These are phyloP conservation scores for Aechmea fasciata DNA, from an alignment of 176 grass and related monocot species.

Conservation along the genomic window DNA sequence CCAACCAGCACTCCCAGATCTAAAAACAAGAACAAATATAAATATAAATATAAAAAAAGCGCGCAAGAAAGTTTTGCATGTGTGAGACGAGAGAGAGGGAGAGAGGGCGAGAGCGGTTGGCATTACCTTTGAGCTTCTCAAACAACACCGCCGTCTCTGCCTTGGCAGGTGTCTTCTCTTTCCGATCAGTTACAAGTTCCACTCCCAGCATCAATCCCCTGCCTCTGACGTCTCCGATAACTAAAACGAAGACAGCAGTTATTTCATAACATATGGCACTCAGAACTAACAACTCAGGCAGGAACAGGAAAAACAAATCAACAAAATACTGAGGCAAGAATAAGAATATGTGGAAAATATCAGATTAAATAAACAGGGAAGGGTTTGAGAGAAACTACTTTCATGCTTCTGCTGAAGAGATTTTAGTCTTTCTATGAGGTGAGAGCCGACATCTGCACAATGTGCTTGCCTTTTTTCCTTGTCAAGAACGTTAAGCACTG, in stretches of 20 bases:
- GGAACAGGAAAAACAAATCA: not conserved
- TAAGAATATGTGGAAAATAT: not conserved
- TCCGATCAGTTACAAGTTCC: slow-evolving; percentile 80
- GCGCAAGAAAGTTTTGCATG: not conserved
- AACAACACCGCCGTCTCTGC: slow-evolving; percentile 63
- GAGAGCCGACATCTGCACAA: slow-evolving; percentile 63
- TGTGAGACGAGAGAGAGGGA: slow-evolving; percentile 3
- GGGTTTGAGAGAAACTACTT: slow-evolving; percentile 35
- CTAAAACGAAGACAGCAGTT: slow-evolving; percentile 26
- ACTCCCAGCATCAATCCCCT: slow-evolving; percentile 95
- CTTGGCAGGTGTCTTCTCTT: slow-evolving; percentile 82
- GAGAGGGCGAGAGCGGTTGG: not conserved
- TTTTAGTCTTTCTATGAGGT: slow-evolving; percentile 73
- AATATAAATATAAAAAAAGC: not conserved
- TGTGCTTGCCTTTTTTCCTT: slow-evolving; percentile 84
- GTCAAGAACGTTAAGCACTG: slow-evolving; percentile 86
- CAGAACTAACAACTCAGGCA: not conserved
- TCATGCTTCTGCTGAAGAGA: slow-evolving; percentile 86
- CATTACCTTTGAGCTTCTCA: slow-evolving; percentile 83
- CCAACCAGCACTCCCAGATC: slow-evolving; percentile 79
- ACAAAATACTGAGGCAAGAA: not conserved
- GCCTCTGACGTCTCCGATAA: slow-evolving; percentile 96
- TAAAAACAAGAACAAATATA: slow-evolving; percentile 18
- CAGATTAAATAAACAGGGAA: not conserved
- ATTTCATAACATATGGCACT: not conserved